phyloP scores from a whole-genome alignment of 306 rosid species.

The Begonia loranthoides region DNA sequence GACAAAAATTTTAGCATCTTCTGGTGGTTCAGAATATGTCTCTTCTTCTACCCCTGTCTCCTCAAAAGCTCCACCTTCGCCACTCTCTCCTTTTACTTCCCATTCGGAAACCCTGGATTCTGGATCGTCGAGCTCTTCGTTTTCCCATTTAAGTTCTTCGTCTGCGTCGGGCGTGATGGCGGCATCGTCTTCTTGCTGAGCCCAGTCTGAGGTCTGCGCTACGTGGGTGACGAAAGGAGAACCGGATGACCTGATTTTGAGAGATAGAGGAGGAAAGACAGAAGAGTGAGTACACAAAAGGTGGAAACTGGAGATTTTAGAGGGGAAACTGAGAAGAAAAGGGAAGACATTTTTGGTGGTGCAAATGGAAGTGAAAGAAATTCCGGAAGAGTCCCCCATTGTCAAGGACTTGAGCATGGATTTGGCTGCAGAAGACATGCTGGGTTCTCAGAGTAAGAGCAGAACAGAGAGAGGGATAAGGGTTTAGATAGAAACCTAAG shows the following conservation, averaged over 20 bases:
- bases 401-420: slow-evolving; percentile 33
- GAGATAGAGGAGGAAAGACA: slow-evolving; percentile 18
- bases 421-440: slow-evolving; percentile 32
- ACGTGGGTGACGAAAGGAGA: slow-evolving; percentile 39
- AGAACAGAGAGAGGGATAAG: slow-evolving; percentile 7
- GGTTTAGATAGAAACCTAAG: slow-evolving; percentile 10
- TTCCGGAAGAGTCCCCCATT: slow-evolving; percentile 37
- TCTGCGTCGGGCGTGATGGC: slow-evolving; percentile 25
- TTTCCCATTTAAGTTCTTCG: slow-evolving; percentile 23
- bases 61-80: slow-evolving; percentile 25
- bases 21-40: slow-evolving; percentile 30
- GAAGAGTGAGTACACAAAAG: slow-evolving; percentile 27
- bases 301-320: slow-evolving; percentile 32
- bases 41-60: slow-evolving; percentile 22
- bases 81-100: slow-evolving; percentile 23
- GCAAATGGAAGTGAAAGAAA: slow-evolving; percentile 42
- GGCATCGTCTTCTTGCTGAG: slow-evolving; percentile 43
- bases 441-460: not conserved
- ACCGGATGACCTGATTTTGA: slow-evolving; percentile 18
- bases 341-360: slow-evolving; percentile 22
- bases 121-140: slow-evolving; percentile 20
- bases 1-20: slow-evolving; percentile 68
- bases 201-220: slow-evolving; percentile 73
- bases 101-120: slow-evolving; percentile 26
- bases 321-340: slow-evolving; percentile 21